A percentile compares a stretch with the other conserved stretches of the same genome.
Evolutionary conservation across 1,284 basidiomycete species (phyloP).

Genomic region (Leccinum subrobustum): DNA sequence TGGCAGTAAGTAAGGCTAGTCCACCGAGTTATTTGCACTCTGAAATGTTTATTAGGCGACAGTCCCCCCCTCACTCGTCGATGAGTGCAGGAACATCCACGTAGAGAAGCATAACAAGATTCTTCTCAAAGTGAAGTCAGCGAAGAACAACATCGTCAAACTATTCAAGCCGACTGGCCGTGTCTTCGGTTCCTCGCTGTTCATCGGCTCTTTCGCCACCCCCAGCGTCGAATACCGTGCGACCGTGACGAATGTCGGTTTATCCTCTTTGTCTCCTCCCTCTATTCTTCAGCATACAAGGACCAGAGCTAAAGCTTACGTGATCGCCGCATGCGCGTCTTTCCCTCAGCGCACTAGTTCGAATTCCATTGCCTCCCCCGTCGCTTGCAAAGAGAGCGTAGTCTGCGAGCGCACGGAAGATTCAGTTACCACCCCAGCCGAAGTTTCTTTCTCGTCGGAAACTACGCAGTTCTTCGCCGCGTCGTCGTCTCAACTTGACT

Average conservation of each 20-base stretch:
- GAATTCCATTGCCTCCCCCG: neutral
- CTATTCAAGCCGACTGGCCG: slow-evolving; percentile 16
- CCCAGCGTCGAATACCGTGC: neutral
- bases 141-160: slow-evolving; percentile 18
- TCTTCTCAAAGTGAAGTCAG: slow-evolving; percentile 13
- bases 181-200: neutral
- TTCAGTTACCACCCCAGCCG: neutral
- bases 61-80: neutral
- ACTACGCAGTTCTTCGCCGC: neutral
- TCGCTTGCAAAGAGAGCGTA: neutral
- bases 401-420: neutral
- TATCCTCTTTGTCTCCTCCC: neutral
- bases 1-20: slow-evolving; percentile 7
- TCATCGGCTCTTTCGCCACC: neutral
- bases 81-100: neutral
- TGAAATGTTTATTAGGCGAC: neutral
- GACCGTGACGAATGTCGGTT: neutral
- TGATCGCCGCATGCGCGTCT: neutral
- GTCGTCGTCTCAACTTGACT: neutral
- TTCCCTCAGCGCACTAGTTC: neutral
- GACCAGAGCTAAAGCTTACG: neutral
- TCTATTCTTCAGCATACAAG: neutral
- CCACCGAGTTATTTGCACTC: neutral
- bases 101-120: slow-evolving; percentile 10
- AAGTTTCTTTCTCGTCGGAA: neutral